Base-by-base conservation (phyloP, 106 monocot species). In the Ottelia alismoides region DNA sequence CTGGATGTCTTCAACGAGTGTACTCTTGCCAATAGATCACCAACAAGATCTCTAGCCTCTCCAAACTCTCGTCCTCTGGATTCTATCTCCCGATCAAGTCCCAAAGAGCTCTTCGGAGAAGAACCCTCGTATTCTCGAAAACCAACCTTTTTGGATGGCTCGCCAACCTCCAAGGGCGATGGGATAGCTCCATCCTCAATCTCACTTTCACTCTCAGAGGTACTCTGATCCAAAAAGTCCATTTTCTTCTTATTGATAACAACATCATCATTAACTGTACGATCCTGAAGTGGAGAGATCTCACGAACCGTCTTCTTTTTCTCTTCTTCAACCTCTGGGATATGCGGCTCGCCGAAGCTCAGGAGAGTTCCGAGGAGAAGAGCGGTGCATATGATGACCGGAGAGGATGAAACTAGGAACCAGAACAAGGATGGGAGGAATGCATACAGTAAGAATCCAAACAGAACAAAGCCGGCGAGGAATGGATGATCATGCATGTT, bases 311-410 rank as follows among this genome's bases (percentile, higher is more conserved):
- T 40, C 47, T 59, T 54, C 56, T 63, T 63, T 31, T 59, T 54
- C 22, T 81, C 80, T 46, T 74, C 51, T 35, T 77, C 72, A 40
- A 52, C 55, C 63, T 74, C 74, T 27, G 77, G 70, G 35, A 64
- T 32, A 70, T 72, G 70, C 16, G 75, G 64, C 55, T 88, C 78
- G 27, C 77, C 84, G 53, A 72, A 80, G 61, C 74, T 56, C 2
- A 84, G 56, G 74, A 93, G 73, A 23, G 62, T 53, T 22, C 77
- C 87, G 63, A 93, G 81, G 44, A 84, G 81, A 65, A 92, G 51
- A 16, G 59, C 64, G 28, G 78, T 78, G 78, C 85, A 85, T 35
- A 78, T 46, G 55, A 82, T 63, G 53, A 79, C 68, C 11, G 82
- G 82, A 54, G 73, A 73, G 7, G 73, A 78, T 52, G 57, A 67